Conservation (phyloP, 163 green algal genomes). For the Chlorella variabilis region DNA sequence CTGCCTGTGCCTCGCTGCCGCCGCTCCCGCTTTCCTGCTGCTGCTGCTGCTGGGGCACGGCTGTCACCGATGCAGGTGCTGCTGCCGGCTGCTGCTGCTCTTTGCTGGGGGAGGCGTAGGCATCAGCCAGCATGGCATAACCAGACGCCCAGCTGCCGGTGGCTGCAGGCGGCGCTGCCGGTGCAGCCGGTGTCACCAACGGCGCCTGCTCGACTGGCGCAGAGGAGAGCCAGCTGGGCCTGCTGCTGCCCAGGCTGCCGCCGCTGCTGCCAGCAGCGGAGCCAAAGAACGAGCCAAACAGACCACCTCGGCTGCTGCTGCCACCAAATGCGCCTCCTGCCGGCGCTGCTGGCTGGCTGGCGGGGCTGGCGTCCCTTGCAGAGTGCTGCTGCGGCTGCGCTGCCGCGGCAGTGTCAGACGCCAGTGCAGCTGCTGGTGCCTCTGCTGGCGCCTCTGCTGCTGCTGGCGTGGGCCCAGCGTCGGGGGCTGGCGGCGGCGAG, state of each 20-base stretch:
- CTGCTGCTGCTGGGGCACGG: neutral
- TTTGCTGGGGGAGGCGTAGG: slow-evolving; percentile 8
- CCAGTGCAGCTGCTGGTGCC: neutral
- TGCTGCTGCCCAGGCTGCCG: neutral
- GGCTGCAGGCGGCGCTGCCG: neutral
- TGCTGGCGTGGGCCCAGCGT: neutral
- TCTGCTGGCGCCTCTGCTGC: neutral
- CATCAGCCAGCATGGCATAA: slow-evolving; percentile 17
- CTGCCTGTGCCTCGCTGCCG: neutral
- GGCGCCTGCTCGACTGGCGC: neutral
- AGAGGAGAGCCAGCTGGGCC: neutral
- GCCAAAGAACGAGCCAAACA: slow-evolving; percentile 30
- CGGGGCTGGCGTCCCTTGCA: neutral
- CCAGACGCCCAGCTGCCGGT: slow-evolving; percentile 14
- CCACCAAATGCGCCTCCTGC: neutral
- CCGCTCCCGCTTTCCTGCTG: neutral
- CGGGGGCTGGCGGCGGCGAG: neutral
- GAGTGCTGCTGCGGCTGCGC: neutral
- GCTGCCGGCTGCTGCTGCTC: neutral
- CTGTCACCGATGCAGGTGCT: neutral
- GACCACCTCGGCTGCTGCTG: neutral
- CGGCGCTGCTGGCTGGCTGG: no score
- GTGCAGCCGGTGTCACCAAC: neutral
- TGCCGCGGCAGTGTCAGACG: neutral
- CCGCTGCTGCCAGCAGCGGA: neutral